phyloP scores from a whole-genome alignment of 306 rosid species.

The Trifolium repens region DNA sequence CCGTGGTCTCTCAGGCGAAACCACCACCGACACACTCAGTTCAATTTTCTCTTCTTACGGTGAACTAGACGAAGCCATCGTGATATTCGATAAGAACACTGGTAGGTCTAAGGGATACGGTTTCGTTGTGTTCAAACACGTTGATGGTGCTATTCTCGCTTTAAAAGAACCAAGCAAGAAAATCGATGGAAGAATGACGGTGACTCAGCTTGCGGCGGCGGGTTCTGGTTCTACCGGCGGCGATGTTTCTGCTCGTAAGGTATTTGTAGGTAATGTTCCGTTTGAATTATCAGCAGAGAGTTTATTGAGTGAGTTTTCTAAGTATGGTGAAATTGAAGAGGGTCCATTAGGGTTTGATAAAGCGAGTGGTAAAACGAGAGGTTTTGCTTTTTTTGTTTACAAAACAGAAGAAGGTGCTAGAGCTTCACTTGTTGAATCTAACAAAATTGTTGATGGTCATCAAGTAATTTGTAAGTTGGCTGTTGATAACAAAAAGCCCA shows the following conservation, averaged over 20 bases:
- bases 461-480: conserved; percentile 82
- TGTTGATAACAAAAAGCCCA: conserved; percentile 57
- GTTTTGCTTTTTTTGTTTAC: conserved; percentile 84
- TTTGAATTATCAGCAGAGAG: conserved; percentile 76
- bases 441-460: conserved; percentile 73
- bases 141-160: conserved; percentile 82
- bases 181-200: conserved; percentile 88
- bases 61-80: conserved; percentile 85
- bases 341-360: conserved; percentile 95
- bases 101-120: conserved; percentile 88
- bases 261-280: conserved; percentile 88
- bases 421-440: conserved; percentile 72
- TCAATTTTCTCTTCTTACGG: conserved; percentile 72
- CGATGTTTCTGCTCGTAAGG: conserved; percentile 54
- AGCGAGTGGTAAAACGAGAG: conserved; percentile 77
- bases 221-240: conserved; percentile 42
- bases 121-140: conserved; percentile 77
- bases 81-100: conserved; percentile 73
- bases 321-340: conserved; percentile 88
- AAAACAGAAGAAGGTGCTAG: conserved; percentile 79
- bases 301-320: conserved; percentile 58
- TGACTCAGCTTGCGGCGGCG: conserved; percentile 83
- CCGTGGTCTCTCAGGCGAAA: conserved; percentile 88
- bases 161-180: conserved; percentile 89
- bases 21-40: conserved; percentile 86